Base-by-base conservation (phyloP, 1,139 yeast species). In the Blastobotrys aristatus region DNA sequence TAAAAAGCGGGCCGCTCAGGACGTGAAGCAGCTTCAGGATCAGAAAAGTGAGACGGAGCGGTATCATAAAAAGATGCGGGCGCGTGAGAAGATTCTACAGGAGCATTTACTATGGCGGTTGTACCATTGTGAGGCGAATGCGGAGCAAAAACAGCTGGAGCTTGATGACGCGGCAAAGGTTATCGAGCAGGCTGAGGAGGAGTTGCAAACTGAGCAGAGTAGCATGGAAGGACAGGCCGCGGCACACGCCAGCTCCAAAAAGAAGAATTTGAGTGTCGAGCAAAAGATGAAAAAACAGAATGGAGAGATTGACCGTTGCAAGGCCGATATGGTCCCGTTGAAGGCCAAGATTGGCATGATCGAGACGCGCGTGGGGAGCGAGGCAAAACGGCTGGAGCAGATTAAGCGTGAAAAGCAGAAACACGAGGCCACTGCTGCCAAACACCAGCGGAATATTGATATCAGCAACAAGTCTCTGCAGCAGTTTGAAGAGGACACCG, bases 21-120 rank as follows among this genome's bases (percentile, higher is more conserved):
- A 90, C 61, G 75, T 88, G 43, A 84, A 79, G 60, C 90, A 85
- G 55, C 87, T 87, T 59, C 80, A 79, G 56, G 90, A 80, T 51
- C 96, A 89, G 62, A 73, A 83, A 58, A 71, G 70, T 6, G 95
- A 87, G 62, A 87, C 85, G 45, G 84, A 82, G 51, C 70, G 74
- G 47, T 89, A 82, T 61, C 85, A 82, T 55, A 66, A 69, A 35
- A 81, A 79, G 57, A 62, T 81, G 11, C 67, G 67, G 3, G 80
- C 55, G 34, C 55, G 73, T 47, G 70, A 67, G 8, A 69, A 74
- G 11, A 64, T 80, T 11, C 71, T 77, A 29, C 70, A 73, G 34
- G 66, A 71, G 21, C 76, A 75, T 29, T 74, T 81, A 41, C 65
- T 90, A 36, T 83, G 87, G 74, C 78, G 80, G 55, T 66, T 89